Evolutionary conservation across 352 stramenopile species (phyloP).

Genomic region (Globisporangium yorkense): DNA sequence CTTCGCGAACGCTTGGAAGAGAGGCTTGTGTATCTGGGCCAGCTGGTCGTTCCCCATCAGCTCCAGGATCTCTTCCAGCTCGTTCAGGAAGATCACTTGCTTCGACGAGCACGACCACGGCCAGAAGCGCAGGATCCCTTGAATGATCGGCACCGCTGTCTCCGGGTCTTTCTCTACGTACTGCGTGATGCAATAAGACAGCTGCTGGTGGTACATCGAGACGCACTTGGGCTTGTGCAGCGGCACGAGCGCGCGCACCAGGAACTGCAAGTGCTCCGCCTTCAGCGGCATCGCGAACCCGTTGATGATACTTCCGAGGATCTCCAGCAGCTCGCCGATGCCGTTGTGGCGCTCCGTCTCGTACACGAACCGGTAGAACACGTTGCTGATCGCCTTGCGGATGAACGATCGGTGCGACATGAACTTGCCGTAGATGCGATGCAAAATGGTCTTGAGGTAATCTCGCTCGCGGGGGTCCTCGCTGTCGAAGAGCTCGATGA

Average conservation of each 20-base stretch:
- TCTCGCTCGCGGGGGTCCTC: conserved; percentile 98
- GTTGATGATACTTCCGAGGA: conserved; percentile 98
- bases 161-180: conserved; percentile 99
- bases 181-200: conserved; percentile 99
- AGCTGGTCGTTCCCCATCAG: conserved; percentile 87
- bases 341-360: conserved; percentile 94
- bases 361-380: conserved; percentile 99
- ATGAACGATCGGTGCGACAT: conserved; percentile 99
- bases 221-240: conserved; percentile 98
- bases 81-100: conserved; percentile 97
- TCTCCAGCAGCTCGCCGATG: conserved; percentile 98
- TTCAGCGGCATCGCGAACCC: conserved; percentile 99
- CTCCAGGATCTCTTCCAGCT: conserved; percentile 98
- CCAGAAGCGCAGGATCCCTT: conserved; percentile 94
- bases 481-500: conserved; percentile 93
- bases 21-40: conserved; percentile 62
- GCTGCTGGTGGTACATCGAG: conserved; percentile 97
- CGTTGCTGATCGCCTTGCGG: conserved; percentile 95
- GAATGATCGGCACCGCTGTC: conserved; percentile 93
- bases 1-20: conserved; percentile 78
- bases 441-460: conserved; percentile 99
- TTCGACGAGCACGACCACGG: conserved; percentile 93
- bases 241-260: conserved; percentile 94
- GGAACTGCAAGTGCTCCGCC: conserved; percentile 95
- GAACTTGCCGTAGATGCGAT: conserved; percentile 99